Conservation (phyloP, 768 basidiomycete genomes). For the Collybiopsis confluens region DNA sequence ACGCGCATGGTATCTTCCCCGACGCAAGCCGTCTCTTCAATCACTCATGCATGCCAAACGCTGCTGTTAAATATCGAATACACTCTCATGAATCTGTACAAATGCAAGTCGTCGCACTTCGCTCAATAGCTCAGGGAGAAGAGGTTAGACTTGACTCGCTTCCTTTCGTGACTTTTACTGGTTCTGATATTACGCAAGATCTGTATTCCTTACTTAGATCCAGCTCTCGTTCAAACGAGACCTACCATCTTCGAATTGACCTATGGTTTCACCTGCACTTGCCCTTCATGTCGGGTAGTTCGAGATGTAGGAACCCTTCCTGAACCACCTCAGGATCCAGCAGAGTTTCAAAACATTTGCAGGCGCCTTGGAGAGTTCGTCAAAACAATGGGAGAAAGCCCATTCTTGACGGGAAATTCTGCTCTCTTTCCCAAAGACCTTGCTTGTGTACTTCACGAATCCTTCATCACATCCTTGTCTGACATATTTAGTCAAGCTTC, state of each 20-base stretch:
- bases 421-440: slow-evolving; percentile 36
- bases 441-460: slow-evolving; percentile 46
- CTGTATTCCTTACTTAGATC: slow-evolving; percentile 73
- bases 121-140: slow-evolving; percentile 51
- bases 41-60: slow-evolving; percentile 77
- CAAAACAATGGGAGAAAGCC: slow-evolving; percentile 4
- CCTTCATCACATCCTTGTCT: slow-evolving; percentile 53
- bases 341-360: slow-evolving; percentile 18
- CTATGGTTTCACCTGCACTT: slow-evolving; percentile 68
- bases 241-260: slow-evolving; percentile 53
- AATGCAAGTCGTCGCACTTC: slow-evolving; percentile 67
- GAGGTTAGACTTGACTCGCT: slow-evolving; percentile 43
- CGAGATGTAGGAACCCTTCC: slow-evolving; percentile 31
- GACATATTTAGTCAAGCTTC: slow-evolving; percentile 65
- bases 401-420: slow-evolving; percentile 7
- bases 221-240: slow-evolving; percentile 61
- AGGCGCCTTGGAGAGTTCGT: slow-evolving; percentile 9
- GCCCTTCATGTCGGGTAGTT: slow-evolving; percentile 51
- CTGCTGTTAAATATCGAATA: slow-evolving; percentile 57
- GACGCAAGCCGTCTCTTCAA: slow-evolving; percentile 78
- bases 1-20: slow-evolving; percentile 76
- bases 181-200: slow-evolving; percentile 38
- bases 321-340: slow-evolving; percentile 30
- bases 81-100: slow-evolving; percentile 27
- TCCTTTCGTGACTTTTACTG: not conserved